Evolutionary conservation across 768 basidiomycete genomes (phyloP), one percentile per base, ranked within the genome.

Genomic region (Daedalea quercina): DNA sequence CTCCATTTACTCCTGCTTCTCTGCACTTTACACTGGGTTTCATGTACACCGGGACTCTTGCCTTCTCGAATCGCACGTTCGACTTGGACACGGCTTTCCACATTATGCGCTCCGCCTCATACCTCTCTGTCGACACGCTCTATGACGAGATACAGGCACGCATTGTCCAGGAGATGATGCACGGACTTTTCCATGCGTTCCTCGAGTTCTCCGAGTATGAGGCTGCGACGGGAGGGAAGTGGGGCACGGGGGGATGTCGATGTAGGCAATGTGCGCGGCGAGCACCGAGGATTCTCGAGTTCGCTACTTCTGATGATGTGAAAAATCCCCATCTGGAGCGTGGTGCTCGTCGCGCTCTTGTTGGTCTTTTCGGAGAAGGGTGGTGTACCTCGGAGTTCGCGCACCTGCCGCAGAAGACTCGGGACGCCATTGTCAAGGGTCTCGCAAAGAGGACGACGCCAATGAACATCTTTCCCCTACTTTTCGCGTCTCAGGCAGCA

Each of bases 1-100:
- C 95, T 0, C 94, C 94, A 0, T 98, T 98, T 69, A 95, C 95
- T 0, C 91, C 94, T 0, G 88, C 94, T 1, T 90, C 93, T 0
- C 76, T 96, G 3, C 91, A 95, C 65, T 97, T 97, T 66, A 91
- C 91, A 35, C 79, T 97, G 44, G 93, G 93, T 2, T 97, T 87
- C 70, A 82, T 98, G 44, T 98, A 98, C 64, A 90, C 93, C 3
- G 96, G 95, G 41, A 95, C 93, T 3, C 85, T 98, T 43, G 76
- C 86, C 25, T 96, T 98, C 67, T 93, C 90, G 3, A 89, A 97
- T 61, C 77, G 95, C 13, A 84, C 90, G 1, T 96, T 92, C 69
- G 95, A 98, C 71, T 83, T 98, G 59, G 78, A 84, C 42, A 97
- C 94, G 15, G 88, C 90, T 0, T 92, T 98, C 66, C 81, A 88